Percentiles rank a stretch among this genome's conserved stretches.
phyloP scores from a whole-genome alignment of 225 moss, liverwort and hornwort genomes.

The Straminergon stramineum region DNA sequence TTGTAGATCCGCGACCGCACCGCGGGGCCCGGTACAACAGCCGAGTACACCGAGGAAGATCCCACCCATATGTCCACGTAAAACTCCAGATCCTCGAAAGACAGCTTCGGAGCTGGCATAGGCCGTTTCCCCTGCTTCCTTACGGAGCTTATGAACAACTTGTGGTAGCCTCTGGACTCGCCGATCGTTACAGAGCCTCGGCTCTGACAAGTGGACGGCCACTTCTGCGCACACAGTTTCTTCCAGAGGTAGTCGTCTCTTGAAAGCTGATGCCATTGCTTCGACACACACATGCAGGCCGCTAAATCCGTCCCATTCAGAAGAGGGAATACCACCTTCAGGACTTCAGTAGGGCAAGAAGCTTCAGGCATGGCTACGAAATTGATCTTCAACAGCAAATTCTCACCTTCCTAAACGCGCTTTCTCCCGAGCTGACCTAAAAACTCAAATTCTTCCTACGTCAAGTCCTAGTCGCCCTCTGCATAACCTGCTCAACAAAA shows the following conservation, averaged over 20 bases:
- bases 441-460: neutral
- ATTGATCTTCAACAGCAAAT: neutral
- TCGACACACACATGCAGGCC: conserved; percentile 84
- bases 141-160: conserved; percentile 54
- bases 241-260: conserved; percentile 88
- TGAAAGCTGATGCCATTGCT: conserved; percentile 72
- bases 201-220: conserved; percentile 68
- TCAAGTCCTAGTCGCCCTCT: neutral
- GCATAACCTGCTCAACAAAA: conserved; percentile 42
- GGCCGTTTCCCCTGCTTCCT: conserved; percentile 45
- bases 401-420: neutral
- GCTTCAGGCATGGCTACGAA: conserved; percentile 37
- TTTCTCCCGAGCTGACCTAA: neutral
- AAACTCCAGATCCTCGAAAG: conserved; percentile 80
- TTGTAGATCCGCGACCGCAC: conserved; percentile 50
- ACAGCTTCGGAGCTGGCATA: conserved; percentile 69
- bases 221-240: conserved; percentile 70
- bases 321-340: conserved; percentile 75
- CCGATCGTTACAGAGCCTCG: conserved; percentile 50
- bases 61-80: conserved; percentile 87
- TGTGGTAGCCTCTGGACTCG: conserved; percentile 59
- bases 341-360: conserved; percentile 52
- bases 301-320: conserved; percentile 65
- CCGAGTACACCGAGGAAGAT: conserved; percentile 54
- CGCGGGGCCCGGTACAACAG: conserved; percentile 58